Conservation (phyloP, 1,284 basidiomycete species). For the Papiliotrema laurentii region DNA sequence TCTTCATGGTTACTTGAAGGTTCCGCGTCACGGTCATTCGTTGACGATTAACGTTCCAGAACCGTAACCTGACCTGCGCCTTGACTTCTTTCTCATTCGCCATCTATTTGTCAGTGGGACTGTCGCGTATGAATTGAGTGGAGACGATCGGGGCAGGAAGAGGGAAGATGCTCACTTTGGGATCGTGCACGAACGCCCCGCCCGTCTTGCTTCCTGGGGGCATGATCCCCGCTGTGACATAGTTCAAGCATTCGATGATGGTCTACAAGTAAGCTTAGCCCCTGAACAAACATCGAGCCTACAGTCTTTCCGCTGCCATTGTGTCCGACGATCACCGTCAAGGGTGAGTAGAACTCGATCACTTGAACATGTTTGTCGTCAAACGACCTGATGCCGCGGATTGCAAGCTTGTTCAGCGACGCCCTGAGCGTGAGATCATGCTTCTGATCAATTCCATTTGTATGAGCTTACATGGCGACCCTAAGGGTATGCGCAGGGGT, state of each 20-base stretch:
- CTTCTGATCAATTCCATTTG: not conserved
- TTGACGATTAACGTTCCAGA: slow-evolving; percentile 79
- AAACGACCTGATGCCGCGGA: slow-evolving; percentile 67
- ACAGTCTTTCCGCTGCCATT: slow-evolving; percentile 97
- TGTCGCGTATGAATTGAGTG: not conserved
- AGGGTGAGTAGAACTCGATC: slow-evolving; percentile 95
- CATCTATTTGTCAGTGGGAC: slow-evolving; percentile 56
- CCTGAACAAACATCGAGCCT: slow-evolving; percentile 12
- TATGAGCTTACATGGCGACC: slow-evolving; percentile 11
- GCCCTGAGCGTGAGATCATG: slow-evolving; percentile 58
- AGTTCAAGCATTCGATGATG: slow-evolving; percentile 98
- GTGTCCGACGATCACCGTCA: slow-evolving; percentile 98
- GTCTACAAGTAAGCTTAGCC: slow-evolving; percentile 52
- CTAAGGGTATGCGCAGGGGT: no score
- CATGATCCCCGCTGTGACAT: slow-evolving; percentile 95
- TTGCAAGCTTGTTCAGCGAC: slow-evolving; percentile 80
- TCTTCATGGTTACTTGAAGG: slow-evolving; percentile 89
- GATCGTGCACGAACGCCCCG: slow-evolving; percentile 96
- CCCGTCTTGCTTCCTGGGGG: slow-evolving; percentile 90
- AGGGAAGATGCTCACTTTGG: slow-evolving; percentile 55
- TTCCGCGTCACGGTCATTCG: slow-evolving; percentile 92
- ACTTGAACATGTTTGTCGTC: slow-evolving; percentile 91
- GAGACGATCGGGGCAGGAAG: not conserved
- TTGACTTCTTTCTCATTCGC: slow-evolving; percentile 98
- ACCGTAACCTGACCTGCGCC: slow-evolving; percentile 93